A percentile compares a stretch with the other conserved stretches of the same genome.
Conservation (phyloP, 2,329 filamentous ascomycete species). For the Magnaporthales sp. region DNA sequence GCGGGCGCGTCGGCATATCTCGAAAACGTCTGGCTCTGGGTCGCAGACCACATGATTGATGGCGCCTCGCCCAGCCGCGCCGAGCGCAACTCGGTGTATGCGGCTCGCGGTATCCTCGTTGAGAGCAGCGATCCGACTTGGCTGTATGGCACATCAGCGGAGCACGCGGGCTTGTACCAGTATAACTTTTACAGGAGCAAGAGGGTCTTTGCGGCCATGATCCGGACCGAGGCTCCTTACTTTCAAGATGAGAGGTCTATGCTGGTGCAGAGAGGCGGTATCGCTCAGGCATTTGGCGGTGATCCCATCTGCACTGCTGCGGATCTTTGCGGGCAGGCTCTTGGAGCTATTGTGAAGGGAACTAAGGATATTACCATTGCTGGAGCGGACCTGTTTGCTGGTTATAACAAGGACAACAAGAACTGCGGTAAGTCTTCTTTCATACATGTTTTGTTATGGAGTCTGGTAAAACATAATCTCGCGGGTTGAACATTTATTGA, state of each 20-base stretch:
- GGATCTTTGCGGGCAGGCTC: conserved; percentile 10
- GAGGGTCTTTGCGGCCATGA: conserved; percentile 36
- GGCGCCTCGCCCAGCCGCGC: not conserved
- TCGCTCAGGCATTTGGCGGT: not conserved
- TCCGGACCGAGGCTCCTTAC: conserved; percentile 33
- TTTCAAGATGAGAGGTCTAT: conserved; percentile 35
- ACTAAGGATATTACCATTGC: conserved; percentile 10
- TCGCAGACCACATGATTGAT: conserved; percentile 45
- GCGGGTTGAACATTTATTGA: not conserved
- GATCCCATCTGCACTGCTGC: conserved; percentile 13
- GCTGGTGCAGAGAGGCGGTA: conserved; percentile 27
- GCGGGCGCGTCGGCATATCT: conserved; percentile 34
- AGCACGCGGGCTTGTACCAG: conserved; percentile 38
- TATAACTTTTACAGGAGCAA: conserved; percentile 36
- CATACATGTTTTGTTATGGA: not conserved
- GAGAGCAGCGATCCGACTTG: conserved; percentile 19
- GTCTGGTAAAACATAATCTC: not conserved
- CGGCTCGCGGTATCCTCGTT: conserved; percentile 22
- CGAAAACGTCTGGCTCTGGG: conserved; percentile 56
- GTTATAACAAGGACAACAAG: conserved; percentile 8
- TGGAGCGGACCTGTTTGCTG: conserved; percentile 2
- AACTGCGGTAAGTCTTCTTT: not conserved
- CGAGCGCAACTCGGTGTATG: conserved; percentile 23
- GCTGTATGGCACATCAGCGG: conserved; percentile 31
- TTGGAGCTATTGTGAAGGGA: conserved; percentile 5